Conservation (phyloP, 352 stramenopile genomes). For the Vaucheria bursata region DNA sequence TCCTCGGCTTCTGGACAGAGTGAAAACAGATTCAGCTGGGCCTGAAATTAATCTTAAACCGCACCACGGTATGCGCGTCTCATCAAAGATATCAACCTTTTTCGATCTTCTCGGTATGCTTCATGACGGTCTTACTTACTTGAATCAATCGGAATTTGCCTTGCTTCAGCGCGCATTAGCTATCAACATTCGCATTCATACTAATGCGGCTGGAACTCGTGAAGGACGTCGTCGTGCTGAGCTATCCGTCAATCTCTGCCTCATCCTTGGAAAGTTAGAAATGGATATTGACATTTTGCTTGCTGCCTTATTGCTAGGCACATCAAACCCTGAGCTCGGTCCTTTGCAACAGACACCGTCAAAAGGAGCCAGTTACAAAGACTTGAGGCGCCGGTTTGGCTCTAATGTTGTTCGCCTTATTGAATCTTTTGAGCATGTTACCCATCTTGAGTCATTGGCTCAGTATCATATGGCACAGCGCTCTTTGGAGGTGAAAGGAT, state of each 20-base stretch:
- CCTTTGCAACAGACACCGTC: conserved; percentile 5
- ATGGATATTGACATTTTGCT: conserved; percentile 36
- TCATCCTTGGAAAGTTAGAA: conserved; percentile 37
- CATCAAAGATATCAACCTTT: conserved; percentile 5
- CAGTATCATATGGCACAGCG: conserved; percentile 7
- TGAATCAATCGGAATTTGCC: conserved; percentile 21
- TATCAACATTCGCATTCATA: conserved; percentile 6
- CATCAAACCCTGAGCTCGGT: conserved; percentile 13
- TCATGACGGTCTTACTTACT: conserved; percentile 18
- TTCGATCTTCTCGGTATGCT: conserved; percentile 26
- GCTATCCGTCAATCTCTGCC: conserved; percentile 19
- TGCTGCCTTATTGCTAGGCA: conserved; percentile 18
- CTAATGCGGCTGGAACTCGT: background rate
- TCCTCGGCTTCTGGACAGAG: too few relatives aligned
- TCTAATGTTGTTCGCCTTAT: conserved; percentile 9
- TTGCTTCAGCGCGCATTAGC: conserved; percentile 33
- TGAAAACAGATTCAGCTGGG: too few relatives aligned
- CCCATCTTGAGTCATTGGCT: conserved; percentile 28
- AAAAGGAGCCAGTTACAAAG: conserved; percentile 7
- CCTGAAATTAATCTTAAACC: too few relatives aligned
- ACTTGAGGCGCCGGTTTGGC: background rate
- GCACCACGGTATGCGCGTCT: too few relatives aligned
- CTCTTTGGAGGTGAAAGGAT: conserved; percentile 8
- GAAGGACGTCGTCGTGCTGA: background rate
- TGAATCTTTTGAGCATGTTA: conserved; percentile 35